Evolutionary conservation across 2,329 filamentous ascomycete genomes (phyloP).

Genomic region (Verticillium longisporum): DNA sequence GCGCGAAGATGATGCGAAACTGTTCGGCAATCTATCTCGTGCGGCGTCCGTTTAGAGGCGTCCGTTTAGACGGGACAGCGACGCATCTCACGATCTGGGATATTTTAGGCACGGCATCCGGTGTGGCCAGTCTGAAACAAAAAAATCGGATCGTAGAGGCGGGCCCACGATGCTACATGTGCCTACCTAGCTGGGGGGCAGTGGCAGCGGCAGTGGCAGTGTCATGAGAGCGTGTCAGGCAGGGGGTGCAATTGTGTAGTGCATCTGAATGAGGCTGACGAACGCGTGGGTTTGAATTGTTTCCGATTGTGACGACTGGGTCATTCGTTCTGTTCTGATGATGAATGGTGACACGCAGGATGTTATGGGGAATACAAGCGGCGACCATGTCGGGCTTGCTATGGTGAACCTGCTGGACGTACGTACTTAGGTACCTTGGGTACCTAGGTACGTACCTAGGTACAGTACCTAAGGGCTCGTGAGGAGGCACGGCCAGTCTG

Average conservation of each 20-base stretch:
- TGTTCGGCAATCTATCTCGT: background rate
- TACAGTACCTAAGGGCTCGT: too few species aligned
- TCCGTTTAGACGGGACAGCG: background rate
- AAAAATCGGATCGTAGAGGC: background rate
- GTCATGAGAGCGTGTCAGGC: background rate
- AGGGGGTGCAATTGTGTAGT: background rate
- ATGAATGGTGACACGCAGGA: too few species aligned
- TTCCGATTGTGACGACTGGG: background rate
- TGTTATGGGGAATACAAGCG: too few species aligned
- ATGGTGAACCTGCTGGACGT: too few species aligned
- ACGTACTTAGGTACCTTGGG: too few species aligned
- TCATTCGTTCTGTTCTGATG: too few species aligned
- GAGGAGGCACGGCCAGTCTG: too few species aligned
- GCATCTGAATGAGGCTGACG: background rate
- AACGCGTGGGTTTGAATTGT: background rate
- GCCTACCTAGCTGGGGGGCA: too few species aligned
- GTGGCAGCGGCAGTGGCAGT: background rate
- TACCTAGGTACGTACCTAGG: too few species aligned
- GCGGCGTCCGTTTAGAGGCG: background rate
- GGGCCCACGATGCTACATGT: too few species aligned
- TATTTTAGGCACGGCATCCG: background rate
- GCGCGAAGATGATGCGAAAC: background rate
- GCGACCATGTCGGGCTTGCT: too few species aligned
- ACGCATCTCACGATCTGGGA: background rate
- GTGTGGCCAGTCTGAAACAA: background rate